These are phyloP conservation scores for Uronychia binucleata DNA, from an alignment of 73 alveolate species.

Conservation along the genomic window DNA sequence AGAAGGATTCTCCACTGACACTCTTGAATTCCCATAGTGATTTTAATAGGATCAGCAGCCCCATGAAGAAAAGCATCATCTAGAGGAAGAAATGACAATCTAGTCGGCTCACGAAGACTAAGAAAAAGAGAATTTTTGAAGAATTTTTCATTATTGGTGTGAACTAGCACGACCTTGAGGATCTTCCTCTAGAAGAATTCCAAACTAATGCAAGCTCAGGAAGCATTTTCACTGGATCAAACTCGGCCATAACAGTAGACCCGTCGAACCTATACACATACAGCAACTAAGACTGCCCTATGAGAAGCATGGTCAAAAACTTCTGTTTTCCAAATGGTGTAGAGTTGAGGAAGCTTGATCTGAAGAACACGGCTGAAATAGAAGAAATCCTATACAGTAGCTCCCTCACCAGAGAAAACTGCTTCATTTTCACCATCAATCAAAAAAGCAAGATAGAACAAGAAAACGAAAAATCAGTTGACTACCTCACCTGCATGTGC, in stretches of 20 bases:
- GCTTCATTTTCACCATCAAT: slow-evolving; percentile 2
- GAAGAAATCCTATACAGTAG: neutral
- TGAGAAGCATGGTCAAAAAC: slow-evolving; percentile 4
- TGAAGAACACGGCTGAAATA: neutral
- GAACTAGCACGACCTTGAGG: neutral
- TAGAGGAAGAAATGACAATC: no score
- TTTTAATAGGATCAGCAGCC: no score
- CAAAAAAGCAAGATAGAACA: neutral
- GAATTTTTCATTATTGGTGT: neutral
- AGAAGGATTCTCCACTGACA: no score
- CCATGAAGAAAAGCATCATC: no score
- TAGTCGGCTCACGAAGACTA: no score
- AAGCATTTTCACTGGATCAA: no score
- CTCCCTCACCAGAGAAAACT: neutral
- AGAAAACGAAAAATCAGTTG: no score
- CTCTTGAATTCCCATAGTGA: no score
- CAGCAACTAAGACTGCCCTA: neutral
- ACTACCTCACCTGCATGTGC: neutral
- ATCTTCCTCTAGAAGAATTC: neutral
- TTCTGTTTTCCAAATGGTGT: slow-evolving; percentile 21
- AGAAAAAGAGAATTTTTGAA: neutral
- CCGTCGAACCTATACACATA: neutral
- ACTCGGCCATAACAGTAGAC: no score
- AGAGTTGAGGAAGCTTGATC: neutral
- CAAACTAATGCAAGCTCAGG: neutral